These are phyloP conservation scores for Tuctoria greenei DNA, from an alignment of 176 grass and related monocot genomes.

Conservation along the genomic window DNA sequence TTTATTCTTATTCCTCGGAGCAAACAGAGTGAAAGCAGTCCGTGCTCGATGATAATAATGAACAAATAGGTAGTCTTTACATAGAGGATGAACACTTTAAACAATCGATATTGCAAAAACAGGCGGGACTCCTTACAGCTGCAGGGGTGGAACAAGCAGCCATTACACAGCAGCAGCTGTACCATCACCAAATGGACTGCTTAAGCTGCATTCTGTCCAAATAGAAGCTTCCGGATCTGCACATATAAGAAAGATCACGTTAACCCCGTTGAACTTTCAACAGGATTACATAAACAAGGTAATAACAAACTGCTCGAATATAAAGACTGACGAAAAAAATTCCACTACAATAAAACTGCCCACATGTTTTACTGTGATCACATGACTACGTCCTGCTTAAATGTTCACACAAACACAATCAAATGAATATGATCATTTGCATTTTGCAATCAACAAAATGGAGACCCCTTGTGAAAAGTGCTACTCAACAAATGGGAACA, in stretches of 20 bases:
- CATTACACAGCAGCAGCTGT: conserved; percentile 44
- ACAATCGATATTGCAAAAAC: conserved; percentile 55
- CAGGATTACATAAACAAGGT: neutral
- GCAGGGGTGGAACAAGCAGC: conserved; percentile 23
- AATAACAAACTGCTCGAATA: neutral
- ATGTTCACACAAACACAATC: neutral
- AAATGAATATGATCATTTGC: neutral
- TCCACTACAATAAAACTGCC: neutral
- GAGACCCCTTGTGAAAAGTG: neutral
- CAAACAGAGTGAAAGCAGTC: conserved; percentile 38
- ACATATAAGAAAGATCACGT: neutral
- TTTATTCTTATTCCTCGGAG: conserved; percentile 57
- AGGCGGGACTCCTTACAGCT: conserved; percentile 19
- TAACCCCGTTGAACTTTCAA: neutral
- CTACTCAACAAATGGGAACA: neutral
- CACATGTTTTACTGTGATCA: conserved; percentile 1
- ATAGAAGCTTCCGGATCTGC: conserved; percentile 77
- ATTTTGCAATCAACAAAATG: neutral
- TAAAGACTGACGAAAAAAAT: neutral
- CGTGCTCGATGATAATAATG: conserved; percentile 47
- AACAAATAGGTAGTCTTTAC: conserved; percentile 59
- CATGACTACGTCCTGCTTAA: neutral
- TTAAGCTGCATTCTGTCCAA: conserved; percentile 54
- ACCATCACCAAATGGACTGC: conserved; percentile 15
- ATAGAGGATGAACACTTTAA: conserved; percentile 53